These are phyloP conservation scores for Wickerhamomyces alni DNA, from an alignment of 805 yeast genomes.

Conservation along the genomic window DNA sequence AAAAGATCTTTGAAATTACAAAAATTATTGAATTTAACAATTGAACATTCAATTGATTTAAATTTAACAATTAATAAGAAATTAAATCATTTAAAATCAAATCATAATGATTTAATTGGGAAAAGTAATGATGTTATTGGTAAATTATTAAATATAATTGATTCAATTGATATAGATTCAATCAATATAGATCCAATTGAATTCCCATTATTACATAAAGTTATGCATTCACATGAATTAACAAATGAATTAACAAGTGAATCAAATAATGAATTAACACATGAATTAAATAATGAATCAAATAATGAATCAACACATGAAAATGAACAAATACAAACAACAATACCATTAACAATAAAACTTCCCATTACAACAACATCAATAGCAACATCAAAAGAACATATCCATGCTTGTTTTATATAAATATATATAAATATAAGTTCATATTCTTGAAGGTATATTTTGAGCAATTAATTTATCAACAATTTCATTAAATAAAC, in stretches of 20 bases:
- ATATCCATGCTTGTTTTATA: not conserved
- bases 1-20: constrained; percentile 1
- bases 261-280: no score
- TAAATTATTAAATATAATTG: constrained; percentile 13
- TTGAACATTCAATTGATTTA: constrained; percentile 5
- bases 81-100: constrained; percentile 6
- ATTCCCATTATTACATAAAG: constrained; percentile 3
- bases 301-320: not conserved
- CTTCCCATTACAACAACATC: no score
- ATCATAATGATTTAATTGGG: not conserved
- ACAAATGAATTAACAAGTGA: no score
- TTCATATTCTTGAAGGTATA: not conserved
- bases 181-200: constrained; percentile 3
- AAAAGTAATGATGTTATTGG: constrained; percentile 11
- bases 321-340: not conserved
- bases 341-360: no score
- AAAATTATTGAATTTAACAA: constrained; percentile 2
- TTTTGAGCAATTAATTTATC: constrained; percentile 12
- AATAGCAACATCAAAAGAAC: not conserved
- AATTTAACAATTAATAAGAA: constrained; percentile 8
- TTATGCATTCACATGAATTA: not conserved
- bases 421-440: no score
- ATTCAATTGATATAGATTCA: constrained; percentile 1
- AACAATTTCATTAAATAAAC: constrained; percentile 43
- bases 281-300: no score